Percentiles rank a stretch among this genome's conserved stretches.
These are phyloP conservation scores for Asterophora parasitica DNA, from an alignment of 768 basidiomycete species.

Conservation along the genomic window DNA sequence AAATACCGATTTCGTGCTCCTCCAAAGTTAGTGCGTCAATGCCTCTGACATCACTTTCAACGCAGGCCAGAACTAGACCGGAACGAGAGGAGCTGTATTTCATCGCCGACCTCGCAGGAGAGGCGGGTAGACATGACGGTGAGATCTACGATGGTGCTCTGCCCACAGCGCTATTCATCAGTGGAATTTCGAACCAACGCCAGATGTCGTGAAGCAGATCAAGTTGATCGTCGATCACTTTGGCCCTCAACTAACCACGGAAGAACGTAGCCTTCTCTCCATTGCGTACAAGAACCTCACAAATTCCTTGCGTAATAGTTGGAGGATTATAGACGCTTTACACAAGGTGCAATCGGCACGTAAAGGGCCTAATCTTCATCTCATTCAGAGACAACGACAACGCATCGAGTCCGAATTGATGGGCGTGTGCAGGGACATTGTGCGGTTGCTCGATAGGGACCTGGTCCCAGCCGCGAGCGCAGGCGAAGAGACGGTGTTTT, in stretches of 20 bases:
- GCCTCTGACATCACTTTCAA: not conserved
- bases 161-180: not conserved
- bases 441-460: constrained; percentile 57
- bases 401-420: constrained; percentile 75
- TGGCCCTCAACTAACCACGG: constrained; percentile 66
- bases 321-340: constrained; percentile 75
- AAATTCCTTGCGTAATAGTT: constrained; percentile 76
- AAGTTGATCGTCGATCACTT: constrained; percentile 67
- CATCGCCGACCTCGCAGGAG: constrained; percentile 80
- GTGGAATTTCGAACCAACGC: not conserved
- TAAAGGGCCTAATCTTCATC: constrained; percentile 49
- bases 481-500: constrained; percentile 85
- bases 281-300: constrained; percentile 91
- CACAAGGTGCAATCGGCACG: constrained; percentile 57
- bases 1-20: not conserved
- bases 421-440: constrained; percentile 75
- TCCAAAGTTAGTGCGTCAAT: not conserved
- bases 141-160: constrained; percentile 6
- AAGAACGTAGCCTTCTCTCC: constrained; percentile 86
- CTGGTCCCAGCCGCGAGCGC: constrained; percentile 47
- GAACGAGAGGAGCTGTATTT: constrained; percentile 39
- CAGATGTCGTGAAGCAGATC: constrained; percentile 77
- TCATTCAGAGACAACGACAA: constrained; percentile 69
- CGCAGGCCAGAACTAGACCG: constrained; percentile 16
- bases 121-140: constrained; percentile 90